phyloP scores from a whole-genome alignment of 2,329 filamentous ascomycete genomes.

The Onygena corvina region DNA sequence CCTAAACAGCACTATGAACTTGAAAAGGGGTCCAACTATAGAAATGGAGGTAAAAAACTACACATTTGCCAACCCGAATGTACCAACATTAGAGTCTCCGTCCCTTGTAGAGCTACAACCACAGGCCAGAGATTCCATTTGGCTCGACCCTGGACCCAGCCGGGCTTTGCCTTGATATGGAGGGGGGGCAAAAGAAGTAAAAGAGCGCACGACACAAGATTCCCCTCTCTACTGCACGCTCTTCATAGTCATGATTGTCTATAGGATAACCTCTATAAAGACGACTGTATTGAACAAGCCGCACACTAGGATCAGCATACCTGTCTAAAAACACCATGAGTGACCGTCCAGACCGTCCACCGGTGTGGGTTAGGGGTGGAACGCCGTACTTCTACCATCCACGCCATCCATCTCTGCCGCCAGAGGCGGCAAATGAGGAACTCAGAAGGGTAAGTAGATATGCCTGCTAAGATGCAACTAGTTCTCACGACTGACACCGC shows the following conservation, averaged over 20 bases:
- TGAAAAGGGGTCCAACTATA: background rate
- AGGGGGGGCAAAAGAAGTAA: conserved; percentile 1
- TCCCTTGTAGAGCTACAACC: background rate
- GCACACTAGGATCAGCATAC: too few species aligned
- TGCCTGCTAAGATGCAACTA: background rate
- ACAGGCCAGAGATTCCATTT: background rate
- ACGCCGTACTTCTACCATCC: conserved; percentile 14
- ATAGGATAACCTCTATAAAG: background rate
- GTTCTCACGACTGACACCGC: background rate
- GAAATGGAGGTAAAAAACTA: background rate
- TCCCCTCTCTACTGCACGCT: background rate
- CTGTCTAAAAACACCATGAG: background rate
- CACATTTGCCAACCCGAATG: background rate
- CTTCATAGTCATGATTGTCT: background rate
- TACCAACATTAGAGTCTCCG: background rate
- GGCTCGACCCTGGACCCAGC: background rate
- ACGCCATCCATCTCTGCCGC: background rate
- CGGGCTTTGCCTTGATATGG: background rate
- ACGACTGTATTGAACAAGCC: background rate
- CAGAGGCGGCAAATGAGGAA: background rate
- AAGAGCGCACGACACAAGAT: background rate
- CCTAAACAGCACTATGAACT: background rate
- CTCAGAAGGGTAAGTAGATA: conserved; percentile 10
- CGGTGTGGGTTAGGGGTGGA: conserved; percentile 16
- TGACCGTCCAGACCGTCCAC: conserved; percentile 15